Conservation (phyloP, 805 yeast species). For the Metschnikowia kofuensis region DNA sequence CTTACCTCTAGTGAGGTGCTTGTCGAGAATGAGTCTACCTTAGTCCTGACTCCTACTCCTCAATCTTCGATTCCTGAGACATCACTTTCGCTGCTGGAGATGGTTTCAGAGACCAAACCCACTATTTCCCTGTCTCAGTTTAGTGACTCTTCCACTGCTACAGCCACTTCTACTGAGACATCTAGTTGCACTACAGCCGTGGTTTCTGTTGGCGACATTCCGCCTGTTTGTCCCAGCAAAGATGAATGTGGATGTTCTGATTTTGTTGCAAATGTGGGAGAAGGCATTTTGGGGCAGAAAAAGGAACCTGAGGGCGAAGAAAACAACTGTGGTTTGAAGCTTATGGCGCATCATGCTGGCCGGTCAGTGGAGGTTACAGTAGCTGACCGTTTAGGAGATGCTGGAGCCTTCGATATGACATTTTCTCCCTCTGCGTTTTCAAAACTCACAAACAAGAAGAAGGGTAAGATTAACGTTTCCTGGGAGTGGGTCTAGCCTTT, state of each 20-base stretch:
- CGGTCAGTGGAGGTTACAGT: conserved; percentile 57
- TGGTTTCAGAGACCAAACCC: too few species aligned
- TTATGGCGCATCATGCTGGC: conserved; percentile 45
- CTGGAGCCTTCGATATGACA: conserved; percentile 44
- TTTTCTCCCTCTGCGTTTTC: conserved; percentile 50
- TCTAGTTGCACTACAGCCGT: conserved; percentile 11
- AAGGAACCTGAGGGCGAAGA: neutral
- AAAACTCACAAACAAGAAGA: conserved; percentile 46
- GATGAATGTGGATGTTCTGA: neutral
- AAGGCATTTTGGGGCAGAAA: neutral
- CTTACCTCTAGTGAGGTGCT: too few species aligned
- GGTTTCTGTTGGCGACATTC: neutral
- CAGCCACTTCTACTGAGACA: neutral
- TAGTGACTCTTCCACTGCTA: neutral
- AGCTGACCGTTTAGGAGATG: conserved; percentile 55
- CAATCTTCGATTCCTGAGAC: too few species aligned
- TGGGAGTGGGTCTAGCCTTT: conserved; percentile 38
- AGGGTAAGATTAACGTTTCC: conserved; percentile 52
- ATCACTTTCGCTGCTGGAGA: too few species aligned
- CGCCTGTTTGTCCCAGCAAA: neutral
- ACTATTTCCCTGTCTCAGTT: too few species aligned
- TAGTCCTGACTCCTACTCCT: too few species aligned
- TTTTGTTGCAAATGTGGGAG: neutral
- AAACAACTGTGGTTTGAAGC: conserved; percentile 49
- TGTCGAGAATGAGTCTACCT: too few species aligned